A percentile compares a stretch with the other conserved stretches of the same genome.
phyloP scores from a whole-genome alignment of 495 filamentous ascomycete species.

The Penicillium nucicola region DNA sequence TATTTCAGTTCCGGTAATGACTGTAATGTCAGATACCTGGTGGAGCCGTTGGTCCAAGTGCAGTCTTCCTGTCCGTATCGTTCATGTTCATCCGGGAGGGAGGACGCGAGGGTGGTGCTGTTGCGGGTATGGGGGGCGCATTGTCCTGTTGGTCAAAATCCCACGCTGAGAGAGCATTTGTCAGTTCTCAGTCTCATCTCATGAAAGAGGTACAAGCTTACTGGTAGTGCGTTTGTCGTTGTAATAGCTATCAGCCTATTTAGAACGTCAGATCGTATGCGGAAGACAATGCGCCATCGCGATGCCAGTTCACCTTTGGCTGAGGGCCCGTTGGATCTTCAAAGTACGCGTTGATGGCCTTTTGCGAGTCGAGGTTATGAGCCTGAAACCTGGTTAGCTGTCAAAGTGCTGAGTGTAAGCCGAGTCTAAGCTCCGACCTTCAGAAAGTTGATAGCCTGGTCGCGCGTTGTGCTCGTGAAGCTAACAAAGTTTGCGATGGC shows the following conservation, averaged over 20 bases:
- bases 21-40: slow-evolving; percentile 16
- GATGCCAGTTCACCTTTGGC: slow-evolving; percentile 22
- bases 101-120: slow-evolving; percentile 62
- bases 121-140: slow-evolving; percentile 36
- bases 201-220: slow-evolving; percentile 3
- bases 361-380: slow-evolving; percentile 45
- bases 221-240: slow-evolving; percentile 22
- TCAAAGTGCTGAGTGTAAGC: background rate
- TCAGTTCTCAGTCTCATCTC: slow-evolving; percentile 1
- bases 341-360: slow-evolving; percentile 52
- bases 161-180: slow-evolving; percentile 42
- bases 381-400: slow-evolving; percentile 30
- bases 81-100: slow-evolving; percentile 60
- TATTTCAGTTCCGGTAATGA: background rate
- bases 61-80: slow-evolving; percentile 19
- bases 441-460: slow-evolving; percentile 46
- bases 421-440: slow-evolving; percentile 27
- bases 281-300: slow-evolving; percentile 1
- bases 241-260: slow-evolving; percentile 20
- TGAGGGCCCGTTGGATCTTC: slow-evolving; percentile 46
- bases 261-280: background rate
- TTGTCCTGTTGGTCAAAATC: slow-evolving; percentile 54
- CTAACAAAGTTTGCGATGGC: slow-evolving; percentile 45
- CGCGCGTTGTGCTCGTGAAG: slow-evolving; percentile 43
- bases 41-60: slow-evolving; percentile 7